Evolutionary conservation across 169 alveolate species (phyloP), one percentile per base, ranked within the genome.

Genomic region (Plasmodium falciparum): DNA sequence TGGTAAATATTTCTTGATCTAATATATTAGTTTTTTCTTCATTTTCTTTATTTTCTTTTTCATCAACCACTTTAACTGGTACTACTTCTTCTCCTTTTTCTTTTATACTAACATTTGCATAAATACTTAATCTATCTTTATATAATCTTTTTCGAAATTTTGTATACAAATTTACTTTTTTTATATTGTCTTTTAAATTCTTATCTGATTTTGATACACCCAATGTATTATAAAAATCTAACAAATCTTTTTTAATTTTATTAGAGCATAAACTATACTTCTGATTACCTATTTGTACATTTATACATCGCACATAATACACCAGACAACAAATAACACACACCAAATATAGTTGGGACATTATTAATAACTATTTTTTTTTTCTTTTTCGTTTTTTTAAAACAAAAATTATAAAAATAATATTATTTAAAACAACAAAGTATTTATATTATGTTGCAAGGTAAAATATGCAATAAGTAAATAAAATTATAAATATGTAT

Each of bases 241-340:
- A 8, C 22, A 80, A 33, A 59, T 80, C 80, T 66, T 80, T 80
- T 80, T 80, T 66, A 29, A 80, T 80, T 80, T 67, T 69, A 67
- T 69, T 80, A 24, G 90, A 50, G 13, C 83, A 52, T 33, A 80
- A 56, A 58, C 73, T 15, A 52, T 80, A 80, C 70, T 80, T 80
- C 70, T 80, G 90, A 71, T 56, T 80, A 67, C 90, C 90, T 26
- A 80, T 80, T 80, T 80, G 83, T 67, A 80, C 67, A 80, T 80
- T 80, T 80, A 80, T 66, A 67, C 90, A 80, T 80, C 73, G 56
- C 33, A 80, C 56, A 67, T 66, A 15, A 69, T 80, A 67, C 90
- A 80, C 49, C 80, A 80, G 50, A 80, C 67, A 66, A 80, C 67
- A 80, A 80, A 67, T 24, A 20, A 67, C 71, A 67, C 67, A 80